Evolutionary conservation across 2,329 filamentous ascomycete species (phyloP), one percentile per base, ranked within the genome.

Genomic region (Cladosporium sp.): DNA sequence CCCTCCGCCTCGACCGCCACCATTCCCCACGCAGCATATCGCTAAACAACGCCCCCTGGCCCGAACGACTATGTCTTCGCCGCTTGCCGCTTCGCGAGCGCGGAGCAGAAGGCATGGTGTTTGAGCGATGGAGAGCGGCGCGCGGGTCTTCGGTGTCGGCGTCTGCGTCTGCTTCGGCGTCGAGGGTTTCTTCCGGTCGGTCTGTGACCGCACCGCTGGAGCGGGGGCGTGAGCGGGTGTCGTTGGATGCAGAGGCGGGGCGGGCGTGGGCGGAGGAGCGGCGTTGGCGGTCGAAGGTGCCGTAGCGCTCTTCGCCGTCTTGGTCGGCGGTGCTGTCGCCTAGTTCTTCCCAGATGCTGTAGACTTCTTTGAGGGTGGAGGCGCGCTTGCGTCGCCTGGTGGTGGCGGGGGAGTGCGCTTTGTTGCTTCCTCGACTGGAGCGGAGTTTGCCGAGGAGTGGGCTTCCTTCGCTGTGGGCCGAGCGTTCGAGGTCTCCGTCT

Each of bases 331-430:
- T 56, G 15, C 50, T 50, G 38, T 62, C 63, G 16, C 56, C 63
- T 0, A 64, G 51, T 7, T 62, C 58, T 22, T 63, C 60, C 64
- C 64, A 66, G 25, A 66, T 65, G 29, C 57, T 54, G 30, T 57
- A 55, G 22, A 66, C 56, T 33, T 66, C 64, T 43, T 58, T 64
- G 16, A 66, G 56, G 2, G 64, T 66, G 3, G 60, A 51, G 8
- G 64, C 64, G 16, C 64, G 56, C 46, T 59, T 63, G 5, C 64
- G 57, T 12, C 57, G 56, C 20, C 53, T 55, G 2, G 45, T 48
- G 33, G 48, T 53, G 7, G 52, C 53, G 36, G 56, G 56, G 15
- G 51, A 38, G 29, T 56, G 48, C 1, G 40, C 33, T 18, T 35
- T 35, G n/a, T 40, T 46, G 33, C 48, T 49, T 13, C 38, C 38